Percentiles rank a stretch among this genome's conserved stretches.
These are phyloP conservation scores for Marasmius fiardii DNA, from an alignment of 1,284 basidiomycete genomes.

Conservation along the genomic window DNA sequence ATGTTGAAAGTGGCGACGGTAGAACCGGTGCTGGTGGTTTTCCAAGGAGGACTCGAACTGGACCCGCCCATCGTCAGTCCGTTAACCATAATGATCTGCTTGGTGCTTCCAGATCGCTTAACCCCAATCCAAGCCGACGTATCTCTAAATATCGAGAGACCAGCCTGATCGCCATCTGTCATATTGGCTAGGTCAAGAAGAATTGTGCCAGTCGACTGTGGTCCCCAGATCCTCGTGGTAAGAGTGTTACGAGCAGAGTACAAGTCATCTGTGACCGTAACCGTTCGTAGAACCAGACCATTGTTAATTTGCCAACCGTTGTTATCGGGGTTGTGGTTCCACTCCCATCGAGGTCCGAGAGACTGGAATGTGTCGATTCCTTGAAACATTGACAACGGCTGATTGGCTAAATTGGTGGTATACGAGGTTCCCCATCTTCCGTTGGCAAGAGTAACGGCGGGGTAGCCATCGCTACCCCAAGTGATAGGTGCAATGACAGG, in stretches of 20 bases:
- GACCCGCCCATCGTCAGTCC: too few relatives aligned
- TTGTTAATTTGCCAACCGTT: slow-evolving; percentile 18
- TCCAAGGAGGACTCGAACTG: too few relatives aligned
- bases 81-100: slow-evolving; percentile 12
- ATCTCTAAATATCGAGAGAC: slow-evolving; percentile 23
- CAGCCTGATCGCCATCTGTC: slow-evolving; percentile 24
- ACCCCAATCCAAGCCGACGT: slow-evolving; percentile 23
- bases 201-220: slow-evolving; percentile 23
- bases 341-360: slow-evolving; percentile 21
- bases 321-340: slow-evolving; percentile 27
- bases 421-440: slow-evolving; percentile 16
- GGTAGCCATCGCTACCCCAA: slow-evolving; percentile 18
- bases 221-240: slow-evolving; percentile 22
- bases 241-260: slow-evolving; percentile 25
- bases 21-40: too few relatives aligned
- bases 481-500: slow-evolving; percentile 18
- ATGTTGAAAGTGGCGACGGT: too few relatives aligned
- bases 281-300: slow-evolving; percentile 21
- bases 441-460: slow-evolving; percentile 14
- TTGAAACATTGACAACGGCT: slow-evolving; percentile 11
- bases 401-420: slow-evolving; percentile 10
- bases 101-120: slow-evolving; percentile 12
- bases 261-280: slow-evolving; percentile 21
- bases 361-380: slow-evolving; percentile 19
- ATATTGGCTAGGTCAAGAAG: slow-evolving; percentile 18